Evolutionary conservation across 2,329 filamentous ascomycete genomes (phyloP), one percentile per base, ranked within the genome.

Genomic region (Fusarium guadeloupense): DNA sequence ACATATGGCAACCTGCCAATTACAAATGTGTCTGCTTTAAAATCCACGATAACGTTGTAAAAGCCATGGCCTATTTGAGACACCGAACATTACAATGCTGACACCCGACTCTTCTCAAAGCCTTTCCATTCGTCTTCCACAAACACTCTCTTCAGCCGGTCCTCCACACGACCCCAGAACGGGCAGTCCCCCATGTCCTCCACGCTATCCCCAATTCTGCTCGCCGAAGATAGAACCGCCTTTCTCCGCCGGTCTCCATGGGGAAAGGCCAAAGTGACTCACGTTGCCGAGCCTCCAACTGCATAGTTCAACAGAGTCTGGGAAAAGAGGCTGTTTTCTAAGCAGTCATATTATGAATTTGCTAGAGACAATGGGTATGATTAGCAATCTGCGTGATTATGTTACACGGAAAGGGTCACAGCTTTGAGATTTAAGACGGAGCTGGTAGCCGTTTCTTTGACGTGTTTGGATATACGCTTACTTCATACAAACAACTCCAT

Each of bases 171-270:
- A 13, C 20, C 43, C 37, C 43, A 16, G 40, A 55, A 35, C 12
- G 13, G 13, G 25, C 2, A n/a, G 35, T 21, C 50, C 19, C 25
- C 51, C 45, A 37, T 40, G 45, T 42, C 26, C 23, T 39, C 20
- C 21, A 33, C 51, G 39, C 66, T 59, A 67, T 65, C n/a, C 63
- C 63, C 20, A 42, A 54, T 69, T 59, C 54, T 55, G 61, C 26
- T 64, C 61, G 66, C 66, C 66, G 66, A 59, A 30, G 13, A 28
- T 13, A 25, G 5, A 28, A 50, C 37, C 49, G 35, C 28, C 12
- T 26, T 35, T 59, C 26, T 55, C 54, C 51, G 19, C 35, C 59
- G 57, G 30, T 45, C 28, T 45, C 35, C 45, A 39, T 25, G 9
- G 55, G 54, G 19, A 2, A 37, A 42, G 13, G 21, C 28, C 13